Base-by-base conservation (phyloP, 768 basidiomycete species). In the Russula brevipes region DNA sequence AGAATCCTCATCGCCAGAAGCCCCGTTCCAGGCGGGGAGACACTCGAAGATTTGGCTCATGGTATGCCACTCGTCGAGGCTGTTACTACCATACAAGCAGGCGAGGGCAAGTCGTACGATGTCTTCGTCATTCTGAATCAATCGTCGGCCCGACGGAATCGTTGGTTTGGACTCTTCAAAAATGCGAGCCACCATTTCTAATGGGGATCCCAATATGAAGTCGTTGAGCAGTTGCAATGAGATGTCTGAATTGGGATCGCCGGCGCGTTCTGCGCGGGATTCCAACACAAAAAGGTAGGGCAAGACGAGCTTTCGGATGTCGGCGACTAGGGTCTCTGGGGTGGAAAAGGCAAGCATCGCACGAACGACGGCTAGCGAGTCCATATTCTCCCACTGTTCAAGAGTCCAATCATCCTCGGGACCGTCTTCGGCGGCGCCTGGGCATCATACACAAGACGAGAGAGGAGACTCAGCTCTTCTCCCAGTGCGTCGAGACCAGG, bases 41-140 rank as follows among this genome's bases (percentile, higher is more conserved):
- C 95, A 99, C 72, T 99, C 96, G 72, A 99, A 98, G 55, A 99
- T 91, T 38, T 79, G 78, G 67, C 88, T 91, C 94, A 97, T 98
- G 4, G 79, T 85, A 0, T 84, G 70, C 92, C 91, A 96, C 67
- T 86, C 81, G 61, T 84, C 78, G 39, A 87, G 75, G 59, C 81
- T 82, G 63, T 85, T 81, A 69, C 83, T 89, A 14, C 94, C 94
- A 66, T 99, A 99, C 30, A 98, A 75, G 69, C 87, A 88, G 7
- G 94, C 88, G 12, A 98, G 83, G 4, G 95, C 94, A 14, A 98
- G 74, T 11, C 89, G 83, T 14, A 86, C 92, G 71, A 95, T 84
- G 68, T 93, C 91, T 69, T 89, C 85, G 68, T 98, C 92, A 59
- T 85, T 81, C 59, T 82, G 82, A 66, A 99, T 81, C 39, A 98